A percentile compares a stretch with the other conserved stretches of the same genome.
Evolutionary conservation across 192 early-diverging fungal genomes (phyloP).

Genomic region (Coemansia sp.): DNA sequence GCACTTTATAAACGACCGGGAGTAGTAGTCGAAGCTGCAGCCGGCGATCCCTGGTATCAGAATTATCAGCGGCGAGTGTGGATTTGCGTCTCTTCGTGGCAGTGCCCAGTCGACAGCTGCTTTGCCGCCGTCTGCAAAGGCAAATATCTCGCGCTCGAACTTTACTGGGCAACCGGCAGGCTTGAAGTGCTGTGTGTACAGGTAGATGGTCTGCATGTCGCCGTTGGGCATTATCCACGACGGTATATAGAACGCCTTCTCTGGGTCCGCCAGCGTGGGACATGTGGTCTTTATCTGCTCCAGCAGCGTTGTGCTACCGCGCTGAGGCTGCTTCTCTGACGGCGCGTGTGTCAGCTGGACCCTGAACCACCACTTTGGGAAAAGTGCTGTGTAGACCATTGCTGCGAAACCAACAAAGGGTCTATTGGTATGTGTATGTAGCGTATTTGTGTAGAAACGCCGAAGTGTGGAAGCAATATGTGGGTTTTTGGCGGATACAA

Average conservation of each 20-base stretch:
- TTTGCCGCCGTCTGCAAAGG: constrained; percentile 47
- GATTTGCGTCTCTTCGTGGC: constrained; percentile 12
- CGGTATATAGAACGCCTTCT: constrained; percentile 61
- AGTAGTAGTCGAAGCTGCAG: constrained; percentile 49
- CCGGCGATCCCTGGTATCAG: constrained; percentile 48
- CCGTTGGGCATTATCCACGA: constrained; percentile 71
- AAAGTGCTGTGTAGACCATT: constrained; percentile 28
- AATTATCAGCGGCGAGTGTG: constrained; percentile 33
- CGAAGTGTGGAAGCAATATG: no score
- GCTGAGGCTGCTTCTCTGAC: constrained; percentile 41
- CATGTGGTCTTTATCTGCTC: constrained; percentile 48
- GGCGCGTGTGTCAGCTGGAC: constrained; percentile 44
- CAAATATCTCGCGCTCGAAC: constrained; percentile 51
- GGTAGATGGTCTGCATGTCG: constrained; percentile 73
- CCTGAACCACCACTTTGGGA: constrained; percentile 41
- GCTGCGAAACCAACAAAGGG: no score
- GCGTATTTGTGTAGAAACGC: no score
- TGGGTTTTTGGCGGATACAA: no score
- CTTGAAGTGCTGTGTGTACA: constrained; percentile 53
- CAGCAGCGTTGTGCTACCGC: constrained; percentile 17
- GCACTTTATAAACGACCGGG: constrained; percentile 39
- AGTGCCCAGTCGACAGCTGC: constrained; percentile 48
- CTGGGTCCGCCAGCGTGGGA: constrained; percentile 58
- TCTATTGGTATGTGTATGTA: no score
- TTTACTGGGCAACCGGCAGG: constrained; percentile 41